These are phyloP conservation scores for Camellia lanceoleosa DNA, from an alignment of 148 eudicot species.

Conservation along the genomic window DNA sequence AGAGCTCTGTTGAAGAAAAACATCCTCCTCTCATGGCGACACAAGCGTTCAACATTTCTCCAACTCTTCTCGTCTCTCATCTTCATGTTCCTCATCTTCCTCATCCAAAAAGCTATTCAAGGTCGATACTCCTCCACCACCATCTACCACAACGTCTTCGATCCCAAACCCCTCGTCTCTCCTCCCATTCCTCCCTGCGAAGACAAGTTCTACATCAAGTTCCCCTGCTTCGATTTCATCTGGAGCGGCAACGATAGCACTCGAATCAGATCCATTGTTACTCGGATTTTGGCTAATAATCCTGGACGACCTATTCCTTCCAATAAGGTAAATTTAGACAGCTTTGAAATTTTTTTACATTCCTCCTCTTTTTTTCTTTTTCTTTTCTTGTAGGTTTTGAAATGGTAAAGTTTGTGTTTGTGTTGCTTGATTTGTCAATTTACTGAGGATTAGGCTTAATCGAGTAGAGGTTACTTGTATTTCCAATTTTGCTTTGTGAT, in stretches of 20 bases:
- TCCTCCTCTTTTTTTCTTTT: background rate
- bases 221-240: conserved; percentile 71
- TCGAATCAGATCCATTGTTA: conserved; percentile 35
- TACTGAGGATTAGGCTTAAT: no score
- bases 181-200: conserved; percentile 72
- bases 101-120: conserved; percentile 56
- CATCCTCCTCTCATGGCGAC: conserved; percentile 65
- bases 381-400: no score
- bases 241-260: conserved; percentile 66
- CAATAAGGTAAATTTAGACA: conserved; percentile 37
- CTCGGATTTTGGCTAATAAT: conserved; percentile 56
- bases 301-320: conserved; percentile 64
- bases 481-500: no score
- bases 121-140: conserved; percentile 41
- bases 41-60: conserved; percentile 57
- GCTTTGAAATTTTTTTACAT: background rate
- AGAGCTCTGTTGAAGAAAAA: conserved; percentile 56
- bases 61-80: conserved; percentile 76
- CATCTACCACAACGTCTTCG: conserved; percentile 32
- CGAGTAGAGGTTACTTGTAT: no score
- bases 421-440: no score
- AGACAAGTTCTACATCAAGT: conserved; percentile 41
- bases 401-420: no score
- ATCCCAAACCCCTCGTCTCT: conserved; percentile 42
- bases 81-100: conserved; percentile 71